These are phyloP conservation scores for Aspergillus sparsus DNA, from an alignment of 495 filamentous ascomycete genomes.

Conservation along the genomic window DNA sequence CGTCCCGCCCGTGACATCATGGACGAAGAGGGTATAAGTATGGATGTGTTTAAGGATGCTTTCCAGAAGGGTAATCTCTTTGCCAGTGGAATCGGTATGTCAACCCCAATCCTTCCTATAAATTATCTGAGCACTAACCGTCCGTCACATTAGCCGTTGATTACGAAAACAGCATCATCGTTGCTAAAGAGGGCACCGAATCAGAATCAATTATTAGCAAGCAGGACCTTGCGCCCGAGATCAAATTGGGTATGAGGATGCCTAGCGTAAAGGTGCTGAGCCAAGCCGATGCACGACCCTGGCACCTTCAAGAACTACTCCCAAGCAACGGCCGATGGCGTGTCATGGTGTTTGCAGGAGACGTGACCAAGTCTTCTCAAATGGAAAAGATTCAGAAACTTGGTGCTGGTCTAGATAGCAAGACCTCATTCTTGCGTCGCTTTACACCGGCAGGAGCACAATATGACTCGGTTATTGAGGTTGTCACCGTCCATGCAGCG, in stretches of 20 bases:
- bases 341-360: constrained; percentile 63
- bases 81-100: constrained; percentile 40
- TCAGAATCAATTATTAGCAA: constrained; percentile 28
- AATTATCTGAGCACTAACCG: neutral
- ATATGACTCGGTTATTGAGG: constrained; percentile 9
- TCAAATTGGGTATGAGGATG: constrained; percentile 53
- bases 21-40: constrained; percentile 47
- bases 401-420: neutral
- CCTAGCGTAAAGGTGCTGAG: constrained; percentile 57
- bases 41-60: constrained; percentile 49
- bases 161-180: constrained; percentile 36
- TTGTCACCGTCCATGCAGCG: constrained; percentile 13
- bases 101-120: neutral
- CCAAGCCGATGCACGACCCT: constrained; percentile 57
- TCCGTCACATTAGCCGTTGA: constrained; percentile 31
- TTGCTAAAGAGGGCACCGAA: constrained; percentile 33
- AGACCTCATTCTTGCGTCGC: constrained; percentile 9
- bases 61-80: constrained; percentile 43
- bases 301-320: constrained; percentile 51
- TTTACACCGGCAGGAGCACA: neutral
- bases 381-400: neutral
- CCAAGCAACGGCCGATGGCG: constrained; percentile 58
- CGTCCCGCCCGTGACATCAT: constrained; percentile 36
- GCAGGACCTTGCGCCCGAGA: constrained; percentile 38
- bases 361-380: constrained; percentile 11